These are phyloP conservation scores for Citrus medica DNA, from an alignment of 345 rosid genomes.

Conservation along the genomic window DNA sequence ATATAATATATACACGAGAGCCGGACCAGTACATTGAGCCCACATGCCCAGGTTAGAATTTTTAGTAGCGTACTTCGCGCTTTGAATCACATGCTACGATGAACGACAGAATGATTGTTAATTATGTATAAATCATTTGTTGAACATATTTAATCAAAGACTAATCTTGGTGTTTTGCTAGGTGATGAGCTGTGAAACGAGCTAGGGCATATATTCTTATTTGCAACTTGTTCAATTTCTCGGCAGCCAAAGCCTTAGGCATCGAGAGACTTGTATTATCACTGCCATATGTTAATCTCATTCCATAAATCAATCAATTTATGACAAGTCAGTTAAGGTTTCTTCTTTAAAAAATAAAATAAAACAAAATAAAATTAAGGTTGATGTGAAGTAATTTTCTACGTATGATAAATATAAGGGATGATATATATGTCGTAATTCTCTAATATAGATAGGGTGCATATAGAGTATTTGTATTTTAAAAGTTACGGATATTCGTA, in stretches of 20 bases:
- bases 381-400: too few species aligned
- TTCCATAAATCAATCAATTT: background rate
- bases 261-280: background rate
- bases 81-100: constrained; percentile 36
- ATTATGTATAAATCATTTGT: background rate
- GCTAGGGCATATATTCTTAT: background rate
- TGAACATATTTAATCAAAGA: background rate
- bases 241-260: background rate
- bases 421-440: rapidly evolving
- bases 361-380: too few species aligned
- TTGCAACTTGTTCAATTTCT: background rate
- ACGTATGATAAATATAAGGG: too few species aligned
- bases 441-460: rapidly evolving
- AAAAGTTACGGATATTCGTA: rapidly evolving
- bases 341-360: too few species aligned
- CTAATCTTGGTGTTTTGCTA: constrained; percentile 17
- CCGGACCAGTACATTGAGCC: constrained; percentile 20
- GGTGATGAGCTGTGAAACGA: constrained; percentile 19
- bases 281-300: background rate
- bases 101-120: background rate
- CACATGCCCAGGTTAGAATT: constrained; percentile 35
- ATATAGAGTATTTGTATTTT: too few species aligned
- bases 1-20: background rate
- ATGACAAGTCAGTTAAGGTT: background rate
- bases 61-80: constrained; percentile 38